Base-by-base conservation (phyloP, 345 rosid genomes). In the Linum lewisii region DNA sequence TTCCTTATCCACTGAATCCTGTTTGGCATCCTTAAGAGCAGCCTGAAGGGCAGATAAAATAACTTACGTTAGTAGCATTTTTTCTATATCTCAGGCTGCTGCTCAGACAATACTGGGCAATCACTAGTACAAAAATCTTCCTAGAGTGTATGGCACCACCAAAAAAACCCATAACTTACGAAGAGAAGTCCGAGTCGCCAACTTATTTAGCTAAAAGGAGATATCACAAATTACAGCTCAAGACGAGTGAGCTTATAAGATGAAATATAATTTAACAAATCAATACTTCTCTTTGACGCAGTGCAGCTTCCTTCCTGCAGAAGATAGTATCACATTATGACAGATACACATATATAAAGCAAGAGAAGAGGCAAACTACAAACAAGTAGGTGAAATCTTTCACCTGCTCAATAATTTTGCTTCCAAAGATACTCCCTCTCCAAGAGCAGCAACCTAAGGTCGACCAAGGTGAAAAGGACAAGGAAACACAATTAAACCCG, bases 371-470 rank as follows among this genome's bases (percentile, higher is more conserved):
- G 51, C 24, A 21, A n/a, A 51, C 6, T 38, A 65, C 58, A 51
- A 56, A 22, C 18, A 38, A n/a, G 23, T 37, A 53, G 54, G 65
- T 44, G 15, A 42, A 44, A 45, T 49, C 25, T 42, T 16, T 44
- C 15, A 66, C 75, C 75, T 66, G 65, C 71, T 71, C 63, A 71
- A 54, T 36, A 66, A 63, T 62, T 71, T 71, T 19, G 75, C 75
- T 62, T 71, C 75, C 63, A 71, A 29, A 32, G 75, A 71, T 49
- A 71, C 67, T 44, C 75, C 75, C 25, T 71, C 67, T 6, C 75
- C 75, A 51, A 66, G 59, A 62, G 75, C 22, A 66, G 75, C 75
- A 66, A 71, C 75, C 75, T 71, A 73, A 54, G 44, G n/a, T n/a
- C n/a, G 66, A 57, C 24, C 51, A 67, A 66, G 62, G 16, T 21